Percentiles rank a stretch among this genome's conserved stretches.
Evolutionary conservation across 805 yeast species (phyloP).

Genomic region (Sugiyamaella qingdaonensis): DNA sequence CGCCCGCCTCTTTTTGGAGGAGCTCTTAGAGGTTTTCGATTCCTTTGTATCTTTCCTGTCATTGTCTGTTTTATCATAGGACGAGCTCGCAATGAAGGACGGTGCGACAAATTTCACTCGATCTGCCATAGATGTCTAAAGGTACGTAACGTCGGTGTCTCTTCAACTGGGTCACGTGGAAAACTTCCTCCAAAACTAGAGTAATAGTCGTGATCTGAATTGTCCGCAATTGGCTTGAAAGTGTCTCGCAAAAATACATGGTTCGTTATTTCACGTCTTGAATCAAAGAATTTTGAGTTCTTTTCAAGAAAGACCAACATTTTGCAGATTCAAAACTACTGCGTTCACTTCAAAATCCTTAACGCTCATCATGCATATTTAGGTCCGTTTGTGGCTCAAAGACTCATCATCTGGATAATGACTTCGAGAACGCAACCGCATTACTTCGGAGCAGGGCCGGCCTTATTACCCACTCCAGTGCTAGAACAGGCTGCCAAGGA

Average conservation of each 20-base stretch:
- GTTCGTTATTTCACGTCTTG: no score
- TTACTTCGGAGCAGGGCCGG: constrained; percentile 99
- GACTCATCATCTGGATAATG: not conserved
- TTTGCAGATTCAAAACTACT: not conserved
- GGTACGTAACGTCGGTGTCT: not conserved
- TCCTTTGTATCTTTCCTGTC: not conserved
- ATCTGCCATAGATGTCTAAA: not conserved
- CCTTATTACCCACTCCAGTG: constrained; percentile 77
- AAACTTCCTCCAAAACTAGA: no score
- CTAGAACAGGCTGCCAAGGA: constrained; percentile 85
- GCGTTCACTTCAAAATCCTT: not conserved
- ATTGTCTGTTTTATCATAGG: not conserved
- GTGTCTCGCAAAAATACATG: no score
- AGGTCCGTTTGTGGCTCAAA: not conserved
- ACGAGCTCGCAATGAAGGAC: not conserved
- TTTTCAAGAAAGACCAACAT: not conserved
- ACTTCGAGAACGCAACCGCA: constrained; percentile 20
- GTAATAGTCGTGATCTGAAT: no score
- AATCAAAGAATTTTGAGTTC: no score
- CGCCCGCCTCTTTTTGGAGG: not conserved
- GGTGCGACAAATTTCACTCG: not conserved
- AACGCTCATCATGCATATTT: not conserved
- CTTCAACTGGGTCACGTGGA: not conserved
- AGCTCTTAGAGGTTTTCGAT: not conserved
- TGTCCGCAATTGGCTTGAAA: no score